Conservation (phyloP, 2,329 filamentous ascomycete species). For the Fusarium falciforme region DNA sequence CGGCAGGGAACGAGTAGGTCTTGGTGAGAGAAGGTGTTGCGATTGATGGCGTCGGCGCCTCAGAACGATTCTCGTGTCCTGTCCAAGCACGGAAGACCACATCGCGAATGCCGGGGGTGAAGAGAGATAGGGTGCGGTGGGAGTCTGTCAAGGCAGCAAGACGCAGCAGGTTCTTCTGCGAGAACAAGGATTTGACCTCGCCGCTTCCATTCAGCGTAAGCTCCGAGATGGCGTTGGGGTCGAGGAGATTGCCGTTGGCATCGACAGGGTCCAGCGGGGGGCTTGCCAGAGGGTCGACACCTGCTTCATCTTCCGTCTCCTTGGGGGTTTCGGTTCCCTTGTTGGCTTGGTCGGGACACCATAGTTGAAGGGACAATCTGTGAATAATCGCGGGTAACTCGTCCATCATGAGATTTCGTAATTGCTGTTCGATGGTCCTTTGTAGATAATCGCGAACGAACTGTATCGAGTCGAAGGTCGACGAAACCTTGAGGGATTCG, state of each 20-base stretch:
- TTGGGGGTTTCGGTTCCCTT: constrained; percentile 61
- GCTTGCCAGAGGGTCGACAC: constrained; percentile 83
- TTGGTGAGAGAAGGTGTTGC: constrained; percentile 68
- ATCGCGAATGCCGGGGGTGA: constrained; percentile 90
- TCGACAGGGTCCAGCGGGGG: constrained; percentile 87
- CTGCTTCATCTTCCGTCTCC: constrained; percentile 66
- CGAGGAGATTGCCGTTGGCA: constrained; percentile 79
- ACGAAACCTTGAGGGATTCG: constrained; percentile 97
- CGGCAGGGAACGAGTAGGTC: constrained; percentile 70
- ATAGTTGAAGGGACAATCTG: constrained; percentile 85
- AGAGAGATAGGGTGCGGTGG: constrained; percentile 89
- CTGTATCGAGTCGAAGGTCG: constrained; percentile 98
- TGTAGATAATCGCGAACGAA: constrained; percentile 98
- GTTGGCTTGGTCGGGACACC: constrained; percentile 82
- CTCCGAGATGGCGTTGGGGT: constrained; percentile 79
- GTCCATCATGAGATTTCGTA: constrained; percentile 96
- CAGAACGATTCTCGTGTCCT: constrained; percentile 77
- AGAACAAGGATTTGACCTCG: constrained; percentile 91
- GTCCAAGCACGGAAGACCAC: constrained; percentile 95
- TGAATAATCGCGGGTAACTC: constrained; percentile 97
- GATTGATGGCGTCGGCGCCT: constrained; percentile 62
- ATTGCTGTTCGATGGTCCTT: constrained; percentile 92
- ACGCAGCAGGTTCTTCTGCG: constrained; percentile 90
- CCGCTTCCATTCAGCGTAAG: constrained; percentile 82
- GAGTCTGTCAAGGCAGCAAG: constrained; percentile 87